phyloP scores from a whole-genome alignment of 2,329 filamentous ascomycete genomes.

The Monosporascus sp. region DNA sequence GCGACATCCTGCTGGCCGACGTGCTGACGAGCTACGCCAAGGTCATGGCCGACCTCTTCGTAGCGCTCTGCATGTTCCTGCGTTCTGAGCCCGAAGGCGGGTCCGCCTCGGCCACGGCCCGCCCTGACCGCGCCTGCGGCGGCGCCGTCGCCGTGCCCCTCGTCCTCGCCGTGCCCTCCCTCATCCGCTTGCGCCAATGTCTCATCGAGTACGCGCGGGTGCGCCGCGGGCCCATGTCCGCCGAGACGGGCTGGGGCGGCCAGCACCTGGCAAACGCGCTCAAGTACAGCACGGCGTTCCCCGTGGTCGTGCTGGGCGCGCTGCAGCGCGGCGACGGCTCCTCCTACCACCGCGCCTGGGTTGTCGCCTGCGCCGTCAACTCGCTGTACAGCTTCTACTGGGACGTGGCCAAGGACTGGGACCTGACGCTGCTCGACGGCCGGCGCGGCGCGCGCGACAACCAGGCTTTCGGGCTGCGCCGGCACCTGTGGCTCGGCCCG shows the following conservation, averaged over 20 bases:
- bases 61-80: slow-evolving; percentile 89
- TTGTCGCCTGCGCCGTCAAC: slow-evolving; percentile 72
- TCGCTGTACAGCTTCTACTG: slow-evolving; percentile 97
- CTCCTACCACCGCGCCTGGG: slow-evolving; percentile 55
- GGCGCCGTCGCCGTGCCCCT: slow-evolving; percentile 75
- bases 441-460: slow-evolving; percentile 59
- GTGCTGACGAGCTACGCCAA: slow-evolving; percentile 93
- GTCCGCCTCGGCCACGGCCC: slow-evolving; percentile 64
- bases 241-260: slow-evolving; percentile 65
- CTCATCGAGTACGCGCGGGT: slow-evolving; percentile 81
- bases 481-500: slow-evolving; percentile 66
- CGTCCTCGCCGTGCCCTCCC: slow-evolving; percentile 74
- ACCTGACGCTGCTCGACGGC: slow-evolving; percentile 73
- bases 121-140: slow-evolving; percentile 77
- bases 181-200: slow-evolving; percentile 88
- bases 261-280: slow-evolving; percentile 89
- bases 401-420: slow-evolving; percentile 97
- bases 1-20: slow-evolving; percentile 89
- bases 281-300: slow-evolving; percentile 93
- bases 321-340: slow-evolving; percentile 55
- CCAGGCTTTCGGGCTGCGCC: slow-evolving; percentile 67
- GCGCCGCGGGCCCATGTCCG: slow-evolving; percentile 48
- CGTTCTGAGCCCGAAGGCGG: slow-evolving; percentile 36
- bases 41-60: slow-evolving; percentile 83
- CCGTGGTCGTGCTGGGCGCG: slow-evolving; percentile 77